Evolutionary conservation across 495 filamentous ascomycete genomes (phyloP).

Genomic region (Glonium stellatum): DNA sequence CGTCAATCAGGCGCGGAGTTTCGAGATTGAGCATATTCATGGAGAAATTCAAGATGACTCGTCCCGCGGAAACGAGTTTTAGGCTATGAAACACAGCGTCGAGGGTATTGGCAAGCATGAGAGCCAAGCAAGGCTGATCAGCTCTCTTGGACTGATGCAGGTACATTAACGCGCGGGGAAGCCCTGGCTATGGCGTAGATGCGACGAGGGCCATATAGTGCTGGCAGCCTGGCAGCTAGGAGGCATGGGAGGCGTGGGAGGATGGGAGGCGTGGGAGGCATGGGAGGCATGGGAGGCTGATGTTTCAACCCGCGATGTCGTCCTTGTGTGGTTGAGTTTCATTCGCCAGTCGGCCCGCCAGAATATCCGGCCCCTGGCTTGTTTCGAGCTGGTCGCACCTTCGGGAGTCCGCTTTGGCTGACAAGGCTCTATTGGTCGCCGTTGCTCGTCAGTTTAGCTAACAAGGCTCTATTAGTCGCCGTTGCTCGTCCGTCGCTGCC

Average conservation of each 20-base stretch:
- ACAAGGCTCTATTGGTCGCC: conserved; percentile 11
- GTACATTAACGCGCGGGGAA: conserved; percentile 21
- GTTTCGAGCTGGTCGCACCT: conserved; percentile 12
- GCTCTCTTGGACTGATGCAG: conserved; percentile 14
- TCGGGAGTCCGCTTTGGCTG: not conserved
- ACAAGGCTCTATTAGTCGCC: conserved; percentile 10
- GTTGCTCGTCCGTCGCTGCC: not conserved
- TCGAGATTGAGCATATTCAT: not conserved
- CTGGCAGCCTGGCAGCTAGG: not conserved
- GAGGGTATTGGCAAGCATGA: conserved; percentile 1
- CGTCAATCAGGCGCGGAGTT: not conserved
- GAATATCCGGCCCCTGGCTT: conserved; percentile 2
- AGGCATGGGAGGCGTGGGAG: too few relatives aligned
- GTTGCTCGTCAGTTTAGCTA: not conserved
- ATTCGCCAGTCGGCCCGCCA: conserved; percentile 17
- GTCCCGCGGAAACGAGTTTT: conserved; percentile 14
- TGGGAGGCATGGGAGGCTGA: conserved; percentile 11
- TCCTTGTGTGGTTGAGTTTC: conserved; percentile 11
- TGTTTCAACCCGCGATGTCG: not conserved
- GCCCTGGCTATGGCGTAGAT: conserved; percentile 2
- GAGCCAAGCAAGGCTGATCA: conserved; percentile 21
- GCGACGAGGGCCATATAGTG: not conserved
- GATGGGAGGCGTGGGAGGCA: too few relatives aligned
- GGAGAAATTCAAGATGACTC: not conserved
- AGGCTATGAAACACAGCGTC: conserved; percentile 19